Evolutionary conservation across 2,329 filamentous ascomycete genomes (phyloP).

Genomic region (Cladophialophora chaetospira): DNA sequence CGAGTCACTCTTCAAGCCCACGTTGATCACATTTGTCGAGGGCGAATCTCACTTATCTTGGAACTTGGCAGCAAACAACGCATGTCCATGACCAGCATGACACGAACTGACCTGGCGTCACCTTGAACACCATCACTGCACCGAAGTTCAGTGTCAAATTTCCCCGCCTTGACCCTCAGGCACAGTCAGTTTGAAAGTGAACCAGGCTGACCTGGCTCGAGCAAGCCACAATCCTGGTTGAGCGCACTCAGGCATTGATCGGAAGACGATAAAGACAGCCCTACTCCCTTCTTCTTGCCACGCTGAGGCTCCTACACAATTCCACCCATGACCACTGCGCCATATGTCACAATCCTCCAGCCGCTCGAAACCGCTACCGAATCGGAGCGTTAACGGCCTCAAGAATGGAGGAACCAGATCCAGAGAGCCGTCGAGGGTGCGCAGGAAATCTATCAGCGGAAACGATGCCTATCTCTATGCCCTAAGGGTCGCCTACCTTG

Average conservation of each 20-base stretch:
- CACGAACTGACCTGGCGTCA: not conserved
- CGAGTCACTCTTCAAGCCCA: too few relatives aligned
- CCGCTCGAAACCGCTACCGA: slow-evolving; percentile 46
- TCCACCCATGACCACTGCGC: slow-evolving; percentile 7
- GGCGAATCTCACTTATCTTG: not conserved
- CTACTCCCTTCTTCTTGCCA: not conserved
- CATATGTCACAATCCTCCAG: slow-evolving; percentile 52
- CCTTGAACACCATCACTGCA: slow-evolving; percentile 1
- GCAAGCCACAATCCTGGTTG: not conserved
- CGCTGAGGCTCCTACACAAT: not conserved
- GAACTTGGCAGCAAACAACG: not conserved
- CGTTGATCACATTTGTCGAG: not conserved
- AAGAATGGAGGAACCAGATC: slow-evolving; percentile 47
- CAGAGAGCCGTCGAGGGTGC: slow-evolving; percentile 46
- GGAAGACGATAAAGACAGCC: not conserved
- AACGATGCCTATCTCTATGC: slow-evolving; percentile 92
- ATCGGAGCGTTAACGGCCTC: slow-evolving; percentile 50
- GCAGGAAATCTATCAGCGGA: slow-evolving; percentile 48
- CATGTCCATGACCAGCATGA: not conserved
- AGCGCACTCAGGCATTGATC: not conserved
- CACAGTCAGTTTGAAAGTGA: slow-evolving; percentile 9
- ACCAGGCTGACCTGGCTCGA: slow-evolving; percentile 22
- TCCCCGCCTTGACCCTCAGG: slow-evolving; percentile 1
- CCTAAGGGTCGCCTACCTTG: slow-evolving; percentile 84
- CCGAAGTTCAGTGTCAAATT: slow-evolving; percentile 4